These are phyloP conservation scores for Stropharia rugosoannulata DNA, from an alignment of 768 basidiomycete species.

Conservation along the genomic window DNA sequence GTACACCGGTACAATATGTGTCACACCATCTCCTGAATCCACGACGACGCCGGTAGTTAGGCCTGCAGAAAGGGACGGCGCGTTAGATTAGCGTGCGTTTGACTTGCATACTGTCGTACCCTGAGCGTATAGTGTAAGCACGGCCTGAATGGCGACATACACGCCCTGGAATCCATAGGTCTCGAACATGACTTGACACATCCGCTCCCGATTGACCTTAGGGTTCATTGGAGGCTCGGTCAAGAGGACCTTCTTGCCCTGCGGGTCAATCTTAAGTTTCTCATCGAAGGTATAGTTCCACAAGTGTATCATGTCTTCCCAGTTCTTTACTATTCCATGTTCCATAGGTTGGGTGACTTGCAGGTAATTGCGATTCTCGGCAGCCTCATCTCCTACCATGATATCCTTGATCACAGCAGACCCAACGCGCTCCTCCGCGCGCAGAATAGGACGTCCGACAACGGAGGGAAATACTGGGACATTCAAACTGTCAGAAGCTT, in stretches of 20 bases:
- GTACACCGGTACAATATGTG: constrained; percentile 98
- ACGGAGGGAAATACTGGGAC: constrained; percentile 90
- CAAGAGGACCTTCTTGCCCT: constrained; percentile 85
- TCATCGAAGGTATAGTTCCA: constrained; percentile 99
- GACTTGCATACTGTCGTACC: constrained; percentile 52
- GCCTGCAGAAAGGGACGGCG: constrained; percentile 48
- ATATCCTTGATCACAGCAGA: constrained; percentile 89
- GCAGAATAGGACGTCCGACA: constrained; percentile 94
- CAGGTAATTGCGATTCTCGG: constrained; percentile 89
- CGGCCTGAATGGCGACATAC: constrained; percentile 98
- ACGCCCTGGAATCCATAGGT: constrained; percentile 95
- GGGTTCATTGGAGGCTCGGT: constrained; percentile 99
- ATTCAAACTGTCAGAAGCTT: background rate
- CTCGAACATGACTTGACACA: constrained; percentile 99
- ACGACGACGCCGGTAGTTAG: constrained; percentile 98
- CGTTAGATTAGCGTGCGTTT: background rate
- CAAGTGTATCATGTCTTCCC: constrained; percentile 98
- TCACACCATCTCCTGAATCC: constrained; percentile 99
- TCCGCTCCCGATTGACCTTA: constrained; percentile 84
- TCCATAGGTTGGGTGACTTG: constrained; percentile 99
- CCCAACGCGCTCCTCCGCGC: constrained; percentile 94
- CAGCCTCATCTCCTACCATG: constrained; percentile 98
- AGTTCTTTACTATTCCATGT: constrained; percentile 97
- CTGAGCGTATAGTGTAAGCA: constrained; percentile 97
- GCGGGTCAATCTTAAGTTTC: constrained; percentile 87